Percentiles rank a stretch among this genome's conserved stretches.
These are phyloP conservation scores for Pseudogymnoascus sp. DNA, from an alignment of 2,329 filamentous ascomycete species.

Conservation along the genomic window DNA sequence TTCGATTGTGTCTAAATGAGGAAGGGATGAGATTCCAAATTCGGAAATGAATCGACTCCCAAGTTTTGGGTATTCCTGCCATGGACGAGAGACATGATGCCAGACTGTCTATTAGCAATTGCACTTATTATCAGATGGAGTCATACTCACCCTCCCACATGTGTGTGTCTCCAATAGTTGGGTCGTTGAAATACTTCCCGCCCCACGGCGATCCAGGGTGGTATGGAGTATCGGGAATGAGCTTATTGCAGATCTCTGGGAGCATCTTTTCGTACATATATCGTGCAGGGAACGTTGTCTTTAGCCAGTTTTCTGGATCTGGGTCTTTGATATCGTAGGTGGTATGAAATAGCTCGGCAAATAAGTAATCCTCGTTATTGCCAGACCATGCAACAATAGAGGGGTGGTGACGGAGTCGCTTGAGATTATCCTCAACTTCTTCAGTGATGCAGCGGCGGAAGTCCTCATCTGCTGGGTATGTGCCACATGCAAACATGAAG, in stretches of 20 bases:
- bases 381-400: conserved; percentile 59
- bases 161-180: conserved; percentile 77
- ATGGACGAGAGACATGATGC: conserved; percentile 32
- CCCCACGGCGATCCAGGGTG: conserved; percentile 80
- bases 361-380: conserved; percentile 89
- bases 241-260: conserved; percentile 57
- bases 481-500: conserved; percentile 52
- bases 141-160: conserved; percentile 41
- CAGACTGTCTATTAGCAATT: conserved; percentile 64
- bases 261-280: conserved; percentile 87
- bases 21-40: background rate
- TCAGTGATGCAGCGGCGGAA: conserved; percentile 48
- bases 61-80: background rate
- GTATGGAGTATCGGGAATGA: conserved; percentile 62
- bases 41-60: background rate
- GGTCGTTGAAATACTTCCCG: conserved; percentile 61
- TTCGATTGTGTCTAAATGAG: background rate
- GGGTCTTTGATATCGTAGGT: conserved; percentile 71
- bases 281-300: conserved; percentile 75
- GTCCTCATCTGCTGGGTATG: conserved; percentile 43
- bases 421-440: conserved; percentile 56
- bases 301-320: conserved; percentile 70
- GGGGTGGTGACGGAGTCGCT: conserved; percentile 68
- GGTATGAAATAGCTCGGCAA: conserved; percentile 43
- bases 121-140: conserved; percentile 63